These are phyloP conservation scores for Juncus effusus DNA, from an alignment of 176 grass and related monocot species.

Conservation along the genomic window DNA sequence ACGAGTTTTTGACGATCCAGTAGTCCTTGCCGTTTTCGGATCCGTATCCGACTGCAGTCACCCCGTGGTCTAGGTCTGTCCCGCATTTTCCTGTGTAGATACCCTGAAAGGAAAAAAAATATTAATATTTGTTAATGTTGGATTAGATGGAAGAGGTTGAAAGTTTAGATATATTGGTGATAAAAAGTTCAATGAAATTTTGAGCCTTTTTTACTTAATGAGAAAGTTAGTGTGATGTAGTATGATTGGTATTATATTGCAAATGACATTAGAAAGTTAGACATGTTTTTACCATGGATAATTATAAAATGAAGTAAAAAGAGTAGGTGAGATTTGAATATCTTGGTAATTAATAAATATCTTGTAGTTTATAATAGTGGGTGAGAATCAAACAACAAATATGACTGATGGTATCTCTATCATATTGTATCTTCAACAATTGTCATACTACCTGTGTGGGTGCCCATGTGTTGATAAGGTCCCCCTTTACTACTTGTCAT, in stretches of 20 bases:
- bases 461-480: conserved; percentile 15
- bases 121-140: neutral
- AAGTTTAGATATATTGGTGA: neutral
- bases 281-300: neutral
- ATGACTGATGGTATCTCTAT: conserved; percentile 3
- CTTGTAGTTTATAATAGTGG: conserved; percentile 2
- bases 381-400: neutral
- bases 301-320: neutral
- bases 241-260: neutral
- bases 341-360: neutral
- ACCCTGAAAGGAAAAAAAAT: conserved; percentile 36
- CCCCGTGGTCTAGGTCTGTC: conserved; percentile 67
- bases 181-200: neutral
- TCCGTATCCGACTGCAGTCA: conserved; percentile 63
- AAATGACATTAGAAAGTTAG: neutral
- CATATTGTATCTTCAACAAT: neutral
- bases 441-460: neutral
- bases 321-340: neutral
- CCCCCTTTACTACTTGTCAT: conserved; percentile 4
- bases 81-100: conserved; percentile 79
- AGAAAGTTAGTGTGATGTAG: too few relatives aligned
- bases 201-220: too few relatives aligned
- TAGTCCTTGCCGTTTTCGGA: conserved; percentile 60
- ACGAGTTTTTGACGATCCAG: conserved; percentile 92
- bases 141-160: neutral